Percentiles rank a stretch among this genome's conserved stretches.
Conservation (phyloP, 75 land plant genomes). For the Cunninghamia lanceolata region DNA sequence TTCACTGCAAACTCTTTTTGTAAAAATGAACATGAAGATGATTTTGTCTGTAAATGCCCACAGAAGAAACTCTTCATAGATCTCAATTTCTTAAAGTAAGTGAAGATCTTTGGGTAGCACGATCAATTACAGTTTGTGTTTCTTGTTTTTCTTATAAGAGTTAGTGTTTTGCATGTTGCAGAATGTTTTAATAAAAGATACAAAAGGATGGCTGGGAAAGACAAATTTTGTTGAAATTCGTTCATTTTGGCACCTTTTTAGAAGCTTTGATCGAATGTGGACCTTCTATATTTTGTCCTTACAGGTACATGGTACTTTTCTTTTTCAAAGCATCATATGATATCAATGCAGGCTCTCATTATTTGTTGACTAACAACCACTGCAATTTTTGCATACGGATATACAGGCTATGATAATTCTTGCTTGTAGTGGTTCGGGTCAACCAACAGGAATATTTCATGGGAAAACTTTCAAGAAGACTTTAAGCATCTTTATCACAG, state of each 20-base stretch:
- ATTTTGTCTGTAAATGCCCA: not conserved
- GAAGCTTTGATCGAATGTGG: conserved; percentile 99
- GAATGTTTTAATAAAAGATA: not conserved
- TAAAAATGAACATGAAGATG: not conserved
- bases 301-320: conserved; percentile 50
- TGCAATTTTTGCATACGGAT: not conserved
- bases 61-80: not conserved
- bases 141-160: not conserved
- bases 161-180: not conserved
- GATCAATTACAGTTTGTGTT: not conserved
- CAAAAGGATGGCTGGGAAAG: conserved; percentile 68
- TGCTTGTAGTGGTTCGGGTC: conserved; percentile 85
- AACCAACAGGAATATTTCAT: conserved; percentile 38
- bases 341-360: not conserved
- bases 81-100: not conserved
- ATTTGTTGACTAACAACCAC: not conserved
- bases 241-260: conserved; percentile 92
- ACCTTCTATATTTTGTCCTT: conserved; percentile 76
- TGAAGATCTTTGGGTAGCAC: not conserved
- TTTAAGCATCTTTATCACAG: conserved; percentile 90
- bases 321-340: not conserved
- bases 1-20: not conserved
- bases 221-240: conserved; percentile 95
- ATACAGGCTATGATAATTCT: conserved; percentile 85
- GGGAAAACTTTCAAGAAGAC: conserved; percentile 64